Base-by-base conservation (phyloP, 2,329 filamentous ascomycete genomes). In the Claviceps fusiformis region DNA sequence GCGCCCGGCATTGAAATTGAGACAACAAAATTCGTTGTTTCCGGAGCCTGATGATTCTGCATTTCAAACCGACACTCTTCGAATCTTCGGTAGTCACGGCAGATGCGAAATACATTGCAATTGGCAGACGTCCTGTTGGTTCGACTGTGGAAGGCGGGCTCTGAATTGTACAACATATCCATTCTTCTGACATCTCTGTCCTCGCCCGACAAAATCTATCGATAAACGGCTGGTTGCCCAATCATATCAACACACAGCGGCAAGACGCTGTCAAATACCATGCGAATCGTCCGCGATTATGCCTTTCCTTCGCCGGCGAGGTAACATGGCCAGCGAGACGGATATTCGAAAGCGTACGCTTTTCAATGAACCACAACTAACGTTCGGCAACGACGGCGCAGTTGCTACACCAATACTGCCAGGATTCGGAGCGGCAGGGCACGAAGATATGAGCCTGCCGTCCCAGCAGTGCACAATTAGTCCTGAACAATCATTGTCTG, bases 301-400 rank as follows among this genome's bases (percentile, higher is more conserved):
- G 79, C 78, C 79, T 64, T 80, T 82, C 62, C 72, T 82, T 70
- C 79, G 79, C 71, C 79, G 79, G 68, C 78, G 78, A 67, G 79
- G 77, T 71, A 78, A 76, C 63, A 71, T 75, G 73, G 77, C 74
- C 70, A 80, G 76, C 73, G 79, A 82, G 65, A 74, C 72, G 59
- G 78, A 82, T 60, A 79, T 79, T 71, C 76, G 77, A 65, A 76
- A 76, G 54, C 77, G 78, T 62, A 74, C 74, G 54, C 64, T 72
- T 57, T 62, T 68, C 58, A 64, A 65, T 55, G 58, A 62, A 50
- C 61, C 65, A 53, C 65, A 65, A 45, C 63, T 62, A 59, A 58
- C 63, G 52, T 61, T 61, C 54, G 61, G 62, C 56, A 62, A 70
- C 63, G 33, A 44, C 43, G 33, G 46, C 39, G 31, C 31, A 41